Evolutionary conservation across 495 filamentous ascomycete species (phyloP).

Genomic region (Penicillium bialowiezense): DNA sequence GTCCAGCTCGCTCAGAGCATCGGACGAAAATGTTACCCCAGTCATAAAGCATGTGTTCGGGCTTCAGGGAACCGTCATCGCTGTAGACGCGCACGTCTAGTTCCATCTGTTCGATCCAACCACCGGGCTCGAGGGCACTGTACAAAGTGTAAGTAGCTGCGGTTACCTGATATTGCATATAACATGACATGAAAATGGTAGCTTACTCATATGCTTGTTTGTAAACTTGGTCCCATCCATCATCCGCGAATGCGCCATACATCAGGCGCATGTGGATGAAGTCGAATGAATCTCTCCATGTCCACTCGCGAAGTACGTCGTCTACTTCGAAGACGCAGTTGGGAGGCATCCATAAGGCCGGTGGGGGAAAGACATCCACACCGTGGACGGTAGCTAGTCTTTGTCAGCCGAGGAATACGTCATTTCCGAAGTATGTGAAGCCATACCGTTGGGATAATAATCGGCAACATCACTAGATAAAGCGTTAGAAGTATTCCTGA

Average conservation of each 20-base stretch:
- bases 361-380: slow-evolving; percentile 6
- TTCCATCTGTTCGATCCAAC: slow-evolving; percentile 54
- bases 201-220: slow-evolving; percentile 28
- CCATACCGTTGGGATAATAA: slow-evolving; percentile 1
- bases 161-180: no score
- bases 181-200: no score
- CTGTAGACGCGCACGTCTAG: slow-evolving; percentile 33
- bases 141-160: not conserved
- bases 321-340: slow-evolving; percentile 24
- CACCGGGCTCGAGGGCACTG: slow-evolving; percentile 41
- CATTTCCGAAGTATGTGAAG: no score
- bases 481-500: not conserved
- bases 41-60: slow-evolving; percentile 20
- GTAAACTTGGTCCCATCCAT: slow-evolving; percentile 27
- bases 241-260: slow-evolving; percentile 12
- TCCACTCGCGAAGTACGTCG: slow-evolving; percentile 21
- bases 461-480: slow-evolving; percentile 14
- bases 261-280: slow-evolving; percentile 27
- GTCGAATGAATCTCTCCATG: slow-evolving; percentile 18
- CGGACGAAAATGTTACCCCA: slow-evolving; percentile 20
- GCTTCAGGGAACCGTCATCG: slow-evolving; percentile 39
- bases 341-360: slow-evolving; percentile 16
- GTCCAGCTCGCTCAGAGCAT: slow-evolving; percentile 14
- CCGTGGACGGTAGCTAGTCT: slow-evolving; percentile 4
- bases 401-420: no score